These are phyloP conservation scores for Kodamaea jinghongensis DNA, from an alignment of 805 yeast species.

Conservation along the genomic window DNA sequence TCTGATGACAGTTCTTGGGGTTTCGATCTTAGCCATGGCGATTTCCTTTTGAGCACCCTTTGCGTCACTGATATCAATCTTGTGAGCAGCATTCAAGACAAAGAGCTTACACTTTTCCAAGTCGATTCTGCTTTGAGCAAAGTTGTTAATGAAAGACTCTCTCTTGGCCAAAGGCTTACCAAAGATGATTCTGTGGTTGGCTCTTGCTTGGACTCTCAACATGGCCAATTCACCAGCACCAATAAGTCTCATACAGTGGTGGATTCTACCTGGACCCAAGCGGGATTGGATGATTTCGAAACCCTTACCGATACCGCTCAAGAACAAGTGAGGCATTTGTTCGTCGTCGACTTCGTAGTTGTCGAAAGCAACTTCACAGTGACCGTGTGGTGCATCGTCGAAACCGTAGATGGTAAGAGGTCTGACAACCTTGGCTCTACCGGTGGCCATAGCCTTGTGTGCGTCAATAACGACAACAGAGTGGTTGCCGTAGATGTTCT, in stretches of 20 bases:
- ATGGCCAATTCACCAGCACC: slow-evolving; percentile 62
- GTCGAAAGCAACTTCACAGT: slow-evolving; percentile 54
- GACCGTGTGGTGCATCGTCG: slow-evolving; percentile 75
- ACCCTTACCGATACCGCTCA: slow-evolving; percentile 52
- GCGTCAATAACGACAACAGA: slow-evolving; percentile 56
- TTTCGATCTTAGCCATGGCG: slow-evolving; percentile 60
- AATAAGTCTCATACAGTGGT: slow-evolving; percentile 64
- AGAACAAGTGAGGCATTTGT: slow-evolving; percentile 39
- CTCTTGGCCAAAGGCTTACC: slow-evolving; percentile 49
- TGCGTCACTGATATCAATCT: slow-evolving; percentile 52
- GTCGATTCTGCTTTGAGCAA: slow-evolving; percentile 53
- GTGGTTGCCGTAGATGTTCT: slow-evolving; percentile 48
- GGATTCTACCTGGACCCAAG: slow-evolving; percentile 68
- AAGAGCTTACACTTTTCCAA: slow-evolving; percentile 52
- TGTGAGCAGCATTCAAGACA: slow-evolving; percentile 60
- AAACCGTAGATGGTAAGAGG: slow-evolving; percentile 56
- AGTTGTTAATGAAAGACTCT: slow-evolving; percentile 47
- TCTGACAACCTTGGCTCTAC: slow-evolving; percentile 46
- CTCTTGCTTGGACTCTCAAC: slow-evolving; percentile 46
- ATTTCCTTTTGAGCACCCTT: slow-evolving; percentile 56
- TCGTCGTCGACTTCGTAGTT: slow-evolving; percentile 46
- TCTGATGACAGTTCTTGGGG: slow-evolving; percentile 53
- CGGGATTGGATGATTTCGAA: slow-evolving; percentile 63
- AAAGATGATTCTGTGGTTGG: slow-evolving; percentile 50
- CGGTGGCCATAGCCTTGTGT: slow-evolving; percentile 46